Evolutionary conservation across 495 filamentous ascomycete species (phyloP).

Genomic region (Ascobolus immersus): DNA sequence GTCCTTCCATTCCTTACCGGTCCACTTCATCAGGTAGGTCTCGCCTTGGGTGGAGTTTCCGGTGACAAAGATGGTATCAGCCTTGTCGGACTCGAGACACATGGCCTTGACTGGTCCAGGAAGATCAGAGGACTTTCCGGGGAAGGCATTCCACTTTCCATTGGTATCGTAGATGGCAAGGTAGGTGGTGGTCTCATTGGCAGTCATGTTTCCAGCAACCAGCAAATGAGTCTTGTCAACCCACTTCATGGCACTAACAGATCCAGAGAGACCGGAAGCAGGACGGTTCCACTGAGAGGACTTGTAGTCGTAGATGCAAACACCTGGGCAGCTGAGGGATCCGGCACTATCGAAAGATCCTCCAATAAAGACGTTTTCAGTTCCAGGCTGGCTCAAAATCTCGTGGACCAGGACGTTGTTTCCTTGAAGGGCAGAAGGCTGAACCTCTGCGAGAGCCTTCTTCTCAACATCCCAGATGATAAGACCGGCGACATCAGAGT

Average conservation of each 20-base stretch:
- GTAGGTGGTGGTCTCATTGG: constrained; percentile 35
- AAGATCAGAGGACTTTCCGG: constrained; percentile 33
- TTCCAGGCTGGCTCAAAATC: constrained; percentile 38
- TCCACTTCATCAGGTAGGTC: constrained; percentile 47
- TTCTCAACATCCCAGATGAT: constrained; percentile 49
- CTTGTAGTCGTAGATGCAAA: constrained; percentile 51
- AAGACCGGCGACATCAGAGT: constrained; percentile 41
- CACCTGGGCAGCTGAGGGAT: constrained; percentile 48
- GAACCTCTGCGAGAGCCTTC: constrained; percentile 26
- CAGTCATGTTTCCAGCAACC: constrained; percentile 46
- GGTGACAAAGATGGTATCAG: constrained; percentile 53
- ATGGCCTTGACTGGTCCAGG: constrained; percentile 44
- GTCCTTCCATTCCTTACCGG: constrained; percentile 23
- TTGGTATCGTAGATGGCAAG: constrained; percentile 49
- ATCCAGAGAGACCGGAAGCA: constrained; percentile 40
- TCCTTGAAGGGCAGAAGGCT: constrained; percentile 11
- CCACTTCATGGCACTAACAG: constrained; percentile 50
- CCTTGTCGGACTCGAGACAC: constrained; percentile 43
- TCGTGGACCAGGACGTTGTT: constrained; percentile 43
- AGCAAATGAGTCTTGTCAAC: constrained; percentile 38
- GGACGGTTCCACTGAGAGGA: constrained; percentile 52
- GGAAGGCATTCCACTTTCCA: constrained; percentile 36
- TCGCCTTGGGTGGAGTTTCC: constrained; percentile 41
- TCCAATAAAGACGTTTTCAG: constrained; percentile 56
- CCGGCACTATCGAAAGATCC: constrained; percentile 62